These are phyloP conservation scores for Miscanthus sacchariflorus DNA, from an alignment of 202 grass and related monocot genomes.

Conservation along the genomic window DNA sequence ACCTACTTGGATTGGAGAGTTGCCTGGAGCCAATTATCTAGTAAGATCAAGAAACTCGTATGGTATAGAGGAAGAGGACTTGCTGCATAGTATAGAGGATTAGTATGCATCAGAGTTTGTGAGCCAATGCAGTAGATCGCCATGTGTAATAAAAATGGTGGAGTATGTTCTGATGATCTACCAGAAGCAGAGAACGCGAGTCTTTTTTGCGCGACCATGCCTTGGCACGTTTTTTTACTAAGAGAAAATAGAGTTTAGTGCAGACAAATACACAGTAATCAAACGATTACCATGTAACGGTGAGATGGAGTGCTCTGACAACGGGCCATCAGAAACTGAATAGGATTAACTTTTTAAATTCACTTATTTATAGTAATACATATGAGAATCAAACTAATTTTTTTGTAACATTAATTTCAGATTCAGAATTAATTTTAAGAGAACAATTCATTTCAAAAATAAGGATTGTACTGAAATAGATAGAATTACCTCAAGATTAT, in stretches of 20 bases:
- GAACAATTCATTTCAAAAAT: background rate
- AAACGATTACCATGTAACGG: too few relatives aligned
- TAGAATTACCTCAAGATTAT: background rate
- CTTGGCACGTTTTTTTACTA: too few relatives aligned
- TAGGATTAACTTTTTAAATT: background rate
- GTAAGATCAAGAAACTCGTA: too few relatives aligned
- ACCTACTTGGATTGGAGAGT: background rate
- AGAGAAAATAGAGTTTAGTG: too few relatives aligned
- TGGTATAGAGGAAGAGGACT: background rate
- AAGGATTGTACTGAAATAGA: background rate
- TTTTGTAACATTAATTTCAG: background rate
- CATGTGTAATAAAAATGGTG: background rate
- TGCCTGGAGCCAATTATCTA: background rate
- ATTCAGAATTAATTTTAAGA: background rate
- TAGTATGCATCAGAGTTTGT: background rate
- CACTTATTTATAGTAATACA: background rate
- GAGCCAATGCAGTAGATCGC: background rate
- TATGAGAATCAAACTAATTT: background rate
- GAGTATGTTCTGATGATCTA: too few relatives aligned
- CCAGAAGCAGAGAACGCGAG: too few relatives aligned
- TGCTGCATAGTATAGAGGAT: background rate
- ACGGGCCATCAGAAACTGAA: background rate
- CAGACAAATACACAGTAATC: too few relatives aligned
- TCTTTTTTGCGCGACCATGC: too few relatives aligned
- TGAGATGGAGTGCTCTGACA: background rate